Evolutionary conservation across 2,329 filamentous ascomycete species (phyloP).

Genomic region (Chaetoscypha palmicola): DNA sequence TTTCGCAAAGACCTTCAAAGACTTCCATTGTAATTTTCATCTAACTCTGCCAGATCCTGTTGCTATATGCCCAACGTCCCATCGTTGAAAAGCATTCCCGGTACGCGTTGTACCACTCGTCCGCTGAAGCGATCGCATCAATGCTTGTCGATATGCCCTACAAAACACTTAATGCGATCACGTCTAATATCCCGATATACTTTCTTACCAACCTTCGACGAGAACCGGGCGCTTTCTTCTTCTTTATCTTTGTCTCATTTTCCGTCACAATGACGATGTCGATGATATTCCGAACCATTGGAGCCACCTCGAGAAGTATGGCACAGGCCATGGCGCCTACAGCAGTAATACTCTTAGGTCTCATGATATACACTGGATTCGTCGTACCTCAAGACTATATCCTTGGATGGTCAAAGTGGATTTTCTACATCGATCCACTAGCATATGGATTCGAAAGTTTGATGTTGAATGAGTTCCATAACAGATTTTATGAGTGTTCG

Average conservation of each 20-base stretch:
- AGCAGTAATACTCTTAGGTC: conserved; percentile 38
- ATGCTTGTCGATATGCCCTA: conserved; percentile 50
- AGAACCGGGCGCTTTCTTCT: conserved; percentile 72
- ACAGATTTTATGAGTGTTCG: conserved; percentile 49
- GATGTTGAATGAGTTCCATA: conserved; percentile 70
- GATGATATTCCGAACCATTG: conserved; percentile 83
- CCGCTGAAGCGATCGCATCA: conserved; percentile 46
- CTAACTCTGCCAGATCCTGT: conserved; percentile 47
- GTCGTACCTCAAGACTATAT: conserved; percentile 46
- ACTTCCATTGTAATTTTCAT: conserved; percentile 14
- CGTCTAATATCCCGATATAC: conserved; percentile 52
- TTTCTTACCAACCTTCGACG: conserved; percentile 57
- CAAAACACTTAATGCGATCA: conserved; percentile 43
- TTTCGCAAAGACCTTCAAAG: conserved; percentile 32
- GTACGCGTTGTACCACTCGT: conserved; percentile 42
- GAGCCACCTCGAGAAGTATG: conserved; percentile 62
- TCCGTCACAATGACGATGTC: conserved; percentile 46
- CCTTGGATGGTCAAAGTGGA: conserved; percentile 75
- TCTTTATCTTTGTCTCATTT: conserved; percentile 46
- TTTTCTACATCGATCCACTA: conserved; percentile 57
- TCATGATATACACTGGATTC: conserved; percentile 34
- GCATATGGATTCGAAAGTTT: conserved; percentile 73
- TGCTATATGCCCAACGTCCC: conserved; percentile 42
- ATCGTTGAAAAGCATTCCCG: conserved; percentile 41
- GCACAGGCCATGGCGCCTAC: conserved; percentile 58